phyloP scores from a whole-genome alignment of 176 grass and related monocot species.

The barley (Hordeum vulgare) region DNA sequence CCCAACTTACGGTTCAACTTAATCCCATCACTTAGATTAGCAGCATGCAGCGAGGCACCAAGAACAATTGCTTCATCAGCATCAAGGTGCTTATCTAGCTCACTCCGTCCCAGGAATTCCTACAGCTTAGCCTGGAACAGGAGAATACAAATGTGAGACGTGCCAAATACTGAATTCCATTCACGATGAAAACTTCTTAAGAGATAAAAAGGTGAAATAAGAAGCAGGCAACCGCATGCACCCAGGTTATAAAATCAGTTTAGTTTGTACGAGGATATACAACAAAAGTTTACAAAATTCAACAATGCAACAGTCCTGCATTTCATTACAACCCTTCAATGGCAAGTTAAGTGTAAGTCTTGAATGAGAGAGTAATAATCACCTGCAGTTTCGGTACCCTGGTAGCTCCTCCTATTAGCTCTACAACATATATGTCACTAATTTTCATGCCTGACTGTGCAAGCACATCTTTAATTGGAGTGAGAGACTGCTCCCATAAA shows the following conservation, averaged over 20 bases:
- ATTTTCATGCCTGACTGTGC: conserved; percentile 71
- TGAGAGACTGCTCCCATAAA: conserved; percentile 84
- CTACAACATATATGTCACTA: conserved; percentile 87
- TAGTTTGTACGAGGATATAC: neutral
- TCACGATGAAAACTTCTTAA: neutral
- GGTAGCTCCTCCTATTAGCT: conserved; percentile 92
- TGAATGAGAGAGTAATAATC: no score
- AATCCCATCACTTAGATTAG: no score
- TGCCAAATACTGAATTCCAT: neutral
- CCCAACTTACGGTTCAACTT: no score
- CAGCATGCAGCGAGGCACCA: conserved; percentile 87
- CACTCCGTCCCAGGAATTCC: conserved; percentile 71
- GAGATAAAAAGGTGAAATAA: neutral
- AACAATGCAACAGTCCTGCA: no score
- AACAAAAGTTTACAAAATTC: no score
- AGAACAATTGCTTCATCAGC: conserved; percentile 99
- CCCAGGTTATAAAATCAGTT: neutral
- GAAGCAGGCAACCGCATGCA: neutral
- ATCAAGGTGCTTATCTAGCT: conserved; percentile 90
- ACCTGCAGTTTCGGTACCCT: no score
- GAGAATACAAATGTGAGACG: conserved; percentile 20
- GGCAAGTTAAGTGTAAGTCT: no score
- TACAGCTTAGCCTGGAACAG: conserved; percentile 74
- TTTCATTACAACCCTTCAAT: no score
- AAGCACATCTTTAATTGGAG: conserved; percentile 86